Conservation (phyloP, 352 stramenopile genomes). For the Pythium brachiatum region DNA sequence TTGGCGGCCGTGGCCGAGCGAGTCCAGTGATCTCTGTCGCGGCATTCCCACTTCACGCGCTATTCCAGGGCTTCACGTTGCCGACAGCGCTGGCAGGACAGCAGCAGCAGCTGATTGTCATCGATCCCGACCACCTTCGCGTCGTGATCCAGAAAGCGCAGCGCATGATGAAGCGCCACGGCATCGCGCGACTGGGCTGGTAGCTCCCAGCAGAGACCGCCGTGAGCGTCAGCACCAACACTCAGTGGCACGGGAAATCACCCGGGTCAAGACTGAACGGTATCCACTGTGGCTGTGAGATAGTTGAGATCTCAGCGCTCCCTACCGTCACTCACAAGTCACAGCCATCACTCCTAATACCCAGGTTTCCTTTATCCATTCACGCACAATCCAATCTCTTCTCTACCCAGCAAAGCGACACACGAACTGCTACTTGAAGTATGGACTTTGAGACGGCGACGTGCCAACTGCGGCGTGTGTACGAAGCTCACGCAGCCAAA, state of each 20-base stretch:
- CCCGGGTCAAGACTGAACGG: too few species aligned
- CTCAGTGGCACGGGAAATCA: too few species aligned
- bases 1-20: background rate
- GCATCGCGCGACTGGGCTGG: background rate
- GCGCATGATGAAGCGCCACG: background rate
- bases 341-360: background rate
- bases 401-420: background rate
- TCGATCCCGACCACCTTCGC: background rate
- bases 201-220: background rate
- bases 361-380: background rate
- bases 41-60: background rate
- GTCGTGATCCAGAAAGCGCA: background rate
- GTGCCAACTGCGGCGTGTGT: background rate
- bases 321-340: background rate
- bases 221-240: background rate
- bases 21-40: background rate
- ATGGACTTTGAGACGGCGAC: background rate
- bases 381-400: background rate
- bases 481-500: background rate
- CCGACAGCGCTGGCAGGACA: background rate
- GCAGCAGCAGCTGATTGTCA: background rate
- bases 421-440: background rate
- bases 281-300: too few species aligned
- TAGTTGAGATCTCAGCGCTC: background rate
- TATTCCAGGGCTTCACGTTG: background rate